phyloP scores from a whole-genome alignment of 495 filamentous ascomycete genomes.

The Daldinia loculata region DNA sequence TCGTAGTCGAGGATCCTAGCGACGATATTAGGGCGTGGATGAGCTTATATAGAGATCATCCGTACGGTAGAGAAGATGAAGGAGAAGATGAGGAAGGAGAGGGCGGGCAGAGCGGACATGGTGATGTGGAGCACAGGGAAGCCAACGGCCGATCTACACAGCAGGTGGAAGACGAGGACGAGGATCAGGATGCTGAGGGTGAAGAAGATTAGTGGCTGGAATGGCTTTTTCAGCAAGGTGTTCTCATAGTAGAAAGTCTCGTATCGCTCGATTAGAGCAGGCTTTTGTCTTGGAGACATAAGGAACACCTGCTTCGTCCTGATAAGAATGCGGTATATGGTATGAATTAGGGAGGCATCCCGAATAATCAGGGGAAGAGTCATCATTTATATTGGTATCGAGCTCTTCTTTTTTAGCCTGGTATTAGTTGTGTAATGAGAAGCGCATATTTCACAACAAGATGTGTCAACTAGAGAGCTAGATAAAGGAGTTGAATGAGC shows the following conservation, averaged over 20 bases:
- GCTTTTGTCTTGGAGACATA: background rate
- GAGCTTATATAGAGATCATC: conserved; percentile 52
- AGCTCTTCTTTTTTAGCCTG: background rate
- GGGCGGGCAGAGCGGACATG: conserved; percentile 4
- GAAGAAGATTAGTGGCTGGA: conserved; percentile 29
- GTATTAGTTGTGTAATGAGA: background rate
- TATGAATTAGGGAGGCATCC: background rate
- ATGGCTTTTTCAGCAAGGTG: background rate
- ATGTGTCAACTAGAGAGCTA: background rate
- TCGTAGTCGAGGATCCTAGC: conserved; percentile 53
- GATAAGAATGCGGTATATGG: background rate
- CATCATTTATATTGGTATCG: background rate
- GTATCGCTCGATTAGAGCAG: background rate
- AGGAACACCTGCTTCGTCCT: background rate
- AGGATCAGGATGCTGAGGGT: conserved; percentile 50
- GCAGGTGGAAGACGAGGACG: conserved; percentile 45
- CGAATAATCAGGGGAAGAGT: background rate
- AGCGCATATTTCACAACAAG: background rate
- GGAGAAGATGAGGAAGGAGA: conserved; percentile 15
- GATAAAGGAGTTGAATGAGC: background rate
- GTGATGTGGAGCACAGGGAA: conserved; percentile 33
- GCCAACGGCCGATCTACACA: conserved; percentile 50
- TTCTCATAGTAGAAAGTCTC: conserved; percentile 1
- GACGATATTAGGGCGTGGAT: conserved; percentile 52
- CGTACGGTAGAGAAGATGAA: conserved; percentile 48